Evolutionary conservation across 495 filamentous ascomycete genomes (phyloP), one percentile per base, ranked within the genome.

Genomic region (Sporormia fimetaria): DNA sequence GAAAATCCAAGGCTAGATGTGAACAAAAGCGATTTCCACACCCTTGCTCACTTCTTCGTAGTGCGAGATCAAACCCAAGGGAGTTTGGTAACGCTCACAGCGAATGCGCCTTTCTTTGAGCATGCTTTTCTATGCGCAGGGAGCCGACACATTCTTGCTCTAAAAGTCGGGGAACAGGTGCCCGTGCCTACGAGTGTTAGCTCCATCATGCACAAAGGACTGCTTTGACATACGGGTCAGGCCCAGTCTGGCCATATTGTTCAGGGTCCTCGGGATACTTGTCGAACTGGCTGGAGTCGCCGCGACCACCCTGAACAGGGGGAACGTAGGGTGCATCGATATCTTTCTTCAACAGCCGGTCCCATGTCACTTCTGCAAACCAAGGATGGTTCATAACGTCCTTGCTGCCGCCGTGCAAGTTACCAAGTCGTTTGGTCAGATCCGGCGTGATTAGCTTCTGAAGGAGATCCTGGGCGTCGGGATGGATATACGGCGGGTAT

Each of bases 321-420:
- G 90, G 90, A 30, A 94, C 87, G 59, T 98, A 98, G 4, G 90
- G 90, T 28, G 90, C 92, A 63, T 98, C 90, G 42, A 98, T 98
- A 55, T 98, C 92, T 66, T 94, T 95, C 61, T 81, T 80, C 14
- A 77, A 76, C 51, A 98, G 62, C 34, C 88, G 73, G 42, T 96
- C 92, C 90, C 90, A 98, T 32, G 90, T 95, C 40, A 98, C 90
- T 65, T 98, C 90, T 2, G 82, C 74, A 54, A 98, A 98, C 90
- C 90, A 98, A 6, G 78, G 71, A 51, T 98, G 90, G 47, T 76
- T 79, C 74, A 95, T 96, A 38, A 98, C 87, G 57, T 96, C 90
- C 47, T 81, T 73, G 4, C 83, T 77, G n/a, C 90, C 90, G 8
- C 82, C 85, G 51, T 87, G 86, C 55, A 96, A 63, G 57, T 98